Evolutionary conservation across 2,329 filamentous ascomycete species (phyloP).

Genomic region (Ophiocordyceps australis): DNA sequence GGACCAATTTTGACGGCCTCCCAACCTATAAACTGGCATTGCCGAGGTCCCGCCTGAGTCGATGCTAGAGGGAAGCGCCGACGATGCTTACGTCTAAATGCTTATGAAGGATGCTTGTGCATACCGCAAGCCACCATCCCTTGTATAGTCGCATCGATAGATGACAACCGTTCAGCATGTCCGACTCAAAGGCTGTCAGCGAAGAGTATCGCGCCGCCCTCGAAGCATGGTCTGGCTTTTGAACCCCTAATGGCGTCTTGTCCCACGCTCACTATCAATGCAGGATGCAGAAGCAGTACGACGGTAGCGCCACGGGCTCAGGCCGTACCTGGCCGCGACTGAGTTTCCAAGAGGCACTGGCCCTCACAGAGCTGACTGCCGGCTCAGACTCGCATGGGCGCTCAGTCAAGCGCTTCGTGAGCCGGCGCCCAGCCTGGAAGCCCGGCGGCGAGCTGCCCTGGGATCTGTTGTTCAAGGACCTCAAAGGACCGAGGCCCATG

Average conservation of each 20-base stretch:
- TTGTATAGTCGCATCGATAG: too few species aligned
- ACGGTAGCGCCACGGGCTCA: slow-evolving; percentile 1
- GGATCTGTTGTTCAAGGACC: slow-evolving; percentile 5
- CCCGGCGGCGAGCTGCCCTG: slow-evolving; percentile 13
- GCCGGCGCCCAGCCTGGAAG: slow-evolving; percentile 13
- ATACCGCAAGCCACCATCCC: too few species aligned
- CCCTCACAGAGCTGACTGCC: slow-evolving; percentile 8
- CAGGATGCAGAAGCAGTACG: slow-evolving; percentile 1
- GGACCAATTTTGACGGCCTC: too few species aligned
- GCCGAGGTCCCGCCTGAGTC: too few species aligned
- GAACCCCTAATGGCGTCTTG: background rate
- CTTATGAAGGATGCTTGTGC: too few species aligned
- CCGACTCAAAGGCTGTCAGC: too few species aligned
- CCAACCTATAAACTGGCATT: too few species aligned
- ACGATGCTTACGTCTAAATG: too few species aligned
- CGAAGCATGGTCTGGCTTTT: slow-evolving; percentile 1
- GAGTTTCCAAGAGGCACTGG: slow-evolving; percentile 12
- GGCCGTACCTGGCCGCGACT: slow-evolving; percentile 5
- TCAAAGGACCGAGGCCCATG: slow-evolving; percentile 4
- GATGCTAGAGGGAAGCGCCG: too few species aligned
- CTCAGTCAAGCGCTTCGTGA: slow-evolving; percentile 10
- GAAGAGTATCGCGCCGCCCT: background rate
- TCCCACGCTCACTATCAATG: background rate
- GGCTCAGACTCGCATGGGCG: background rate
- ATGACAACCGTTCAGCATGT: too few species aligned